These are phyloP conservation scores for Didymella sp. DNA, from an alignment of 2,329 filamentous ascomycete species.

Conservation along the genomic window DNA sequence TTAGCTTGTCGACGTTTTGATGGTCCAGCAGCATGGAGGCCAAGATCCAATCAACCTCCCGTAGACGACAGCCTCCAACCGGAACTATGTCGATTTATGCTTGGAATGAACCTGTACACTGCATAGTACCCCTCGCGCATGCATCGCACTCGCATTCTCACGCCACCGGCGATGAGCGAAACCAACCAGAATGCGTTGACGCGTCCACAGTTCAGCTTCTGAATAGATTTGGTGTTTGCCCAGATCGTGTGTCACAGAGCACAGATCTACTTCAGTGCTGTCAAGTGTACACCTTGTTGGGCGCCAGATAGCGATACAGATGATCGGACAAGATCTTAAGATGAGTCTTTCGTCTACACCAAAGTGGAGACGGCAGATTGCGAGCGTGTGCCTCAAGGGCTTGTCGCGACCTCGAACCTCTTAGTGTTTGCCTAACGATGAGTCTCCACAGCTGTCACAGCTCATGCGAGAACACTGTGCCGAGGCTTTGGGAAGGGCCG, in stretches of 20 bases:
- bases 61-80: neutral
- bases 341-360: neutral
- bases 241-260: neutral
- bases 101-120: neutral
- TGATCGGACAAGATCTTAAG: neutral
- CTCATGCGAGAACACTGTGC: neutral
- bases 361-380: neutral
- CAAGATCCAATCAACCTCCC: neutral
- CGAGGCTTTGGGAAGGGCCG: neutral
- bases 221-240: neutral
- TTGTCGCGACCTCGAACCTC: neutral
- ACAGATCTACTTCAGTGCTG: too few relatives aligned
- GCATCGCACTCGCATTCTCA: neutral
- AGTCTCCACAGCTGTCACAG: neutral
- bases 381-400: neutral
- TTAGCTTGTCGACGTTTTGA: neutral
- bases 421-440: too few relatives aligned
- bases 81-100: neutral
- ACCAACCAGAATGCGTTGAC: neutral
- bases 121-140: neutral
- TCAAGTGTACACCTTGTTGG: neutral
- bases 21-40: neutral
- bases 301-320: neutral
- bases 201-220: neutral
- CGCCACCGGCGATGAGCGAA: neutral